Evolutionary conservation across 352 stramenopile species (phyloP).

Genomic region (Globisporangium alternatum): DNA sequence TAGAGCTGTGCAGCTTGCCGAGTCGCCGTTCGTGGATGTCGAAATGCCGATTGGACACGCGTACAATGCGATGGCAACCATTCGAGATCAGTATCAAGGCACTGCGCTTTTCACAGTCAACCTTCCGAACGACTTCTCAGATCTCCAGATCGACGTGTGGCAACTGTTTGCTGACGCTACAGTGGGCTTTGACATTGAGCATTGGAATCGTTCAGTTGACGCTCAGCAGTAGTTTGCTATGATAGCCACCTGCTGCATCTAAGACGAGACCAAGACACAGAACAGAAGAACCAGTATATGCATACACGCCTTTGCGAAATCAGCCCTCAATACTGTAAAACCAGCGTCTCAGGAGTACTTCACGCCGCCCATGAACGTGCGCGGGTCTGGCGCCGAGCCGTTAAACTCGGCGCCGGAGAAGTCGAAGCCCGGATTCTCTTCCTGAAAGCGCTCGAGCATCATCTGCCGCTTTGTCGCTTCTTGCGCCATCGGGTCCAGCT

Average conservation of each 20-base stretch:
- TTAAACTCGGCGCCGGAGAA: conserved; percentile 98
- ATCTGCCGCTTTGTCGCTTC: conserved; percentile 95
- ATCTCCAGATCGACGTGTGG: neutral
- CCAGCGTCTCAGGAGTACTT: conserved; percentile 65
- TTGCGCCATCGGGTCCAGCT: conserved; percentile 90
- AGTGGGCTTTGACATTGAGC: neutral
- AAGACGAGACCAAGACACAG: neutral
- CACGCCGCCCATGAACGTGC: conserved; percentile 97
- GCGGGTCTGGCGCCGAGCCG: conserved; percentile 92
- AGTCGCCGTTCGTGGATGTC: neutral
- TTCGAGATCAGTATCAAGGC: neutral
- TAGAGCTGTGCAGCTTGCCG: neutral
- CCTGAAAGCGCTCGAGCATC: conserved; percentile 97
- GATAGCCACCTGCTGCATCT: neutral
- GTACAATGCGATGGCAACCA: neutral
- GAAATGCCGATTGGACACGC: neutral
- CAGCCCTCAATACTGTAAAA: neutral
- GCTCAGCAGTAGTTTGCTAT: neutral
- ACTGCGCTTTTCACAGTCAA: neutral
- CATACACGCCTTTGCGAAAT: too few relatives aligned
- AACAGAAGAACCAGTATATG: neutral
- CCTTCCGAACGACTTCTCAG: neutral
- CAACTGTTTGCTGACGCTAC: neutral
- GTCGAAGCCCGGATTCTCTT: conserved; percentile 98
- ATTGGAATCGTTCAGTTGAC: neutral